Evolutionary conservation across 2,329 filamentous ascomycete genomes (phyloP).

Genomic region (Diaporthe destruens): DNA sequence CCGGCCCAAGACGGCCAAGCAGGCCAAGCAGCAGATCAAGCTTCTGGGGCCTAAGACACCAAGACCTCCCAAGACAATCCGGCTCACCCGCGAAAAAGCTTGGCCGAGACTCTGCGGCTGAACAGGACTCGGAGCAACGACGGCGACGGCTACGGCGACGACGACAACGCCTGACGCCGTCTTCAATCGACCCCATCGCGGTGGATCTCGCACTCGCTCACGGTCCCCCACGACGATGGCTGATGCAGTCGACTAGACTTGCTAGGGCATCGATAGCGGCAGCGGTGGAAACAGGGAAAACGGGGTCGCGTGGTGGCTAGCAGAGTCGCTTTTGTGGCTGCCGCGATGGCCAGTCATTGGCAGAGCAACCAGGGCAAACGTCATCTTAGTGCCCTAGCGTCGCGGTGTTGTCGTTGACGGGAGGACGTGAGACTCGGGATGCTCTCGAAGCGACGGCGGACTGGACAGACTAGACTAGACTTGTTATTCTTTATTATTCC

Average conservation of each 20-base stretch:
- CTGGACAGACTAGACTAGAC: conserved; percentile 12
- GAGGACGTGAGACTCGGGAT: not conserved
- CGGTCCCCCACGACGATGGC: not conserved
- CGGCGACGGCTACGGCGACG: not conserved
- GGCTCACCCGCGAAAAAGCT: conserved; percentile 15
- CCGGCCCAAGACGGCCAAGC: conserved; percentile 18
- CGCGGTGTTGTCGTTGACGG: conserved; percentile 1
- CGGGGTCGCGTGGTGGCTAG: not conserved
- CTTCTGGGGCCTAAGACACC: conserved; percentile 16
- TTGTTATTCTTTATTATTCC: conserved; percentile 2
- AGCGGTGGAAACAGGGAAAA: conserved; percentile 26
- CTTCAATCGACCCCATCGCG: conserved; percentile 7
- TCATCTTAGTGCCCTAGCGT: conserved; percentile 20
- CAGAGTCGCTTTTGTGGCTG: conserved; percentile 34
- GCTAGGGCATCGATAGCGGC: conserved; percentile 17
- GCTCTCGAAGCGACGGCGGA: not conserved
- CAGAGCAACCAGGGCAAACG: conserved; percentile 31
- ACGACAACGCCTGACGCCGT: not conserved
- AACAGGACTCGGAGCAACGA: not conserved
- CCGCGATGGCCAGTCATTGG: conserved; percentile 4
- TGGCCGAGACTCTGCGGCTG: not conserved
- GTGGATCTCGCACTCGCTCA: conserved; percentile 7
- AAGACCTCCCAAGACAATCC: conserved; percentile 29
- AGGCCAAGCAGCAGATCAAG: conserved; percentile 27
- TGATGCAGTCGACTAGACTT: not conserved